A percentile compares a stretch with the other conserved stretches of the same genome.
phyloP scores from a whole-genome alignment of 768 basidiomycete species.

The Phylloporus sp. region DNA sequence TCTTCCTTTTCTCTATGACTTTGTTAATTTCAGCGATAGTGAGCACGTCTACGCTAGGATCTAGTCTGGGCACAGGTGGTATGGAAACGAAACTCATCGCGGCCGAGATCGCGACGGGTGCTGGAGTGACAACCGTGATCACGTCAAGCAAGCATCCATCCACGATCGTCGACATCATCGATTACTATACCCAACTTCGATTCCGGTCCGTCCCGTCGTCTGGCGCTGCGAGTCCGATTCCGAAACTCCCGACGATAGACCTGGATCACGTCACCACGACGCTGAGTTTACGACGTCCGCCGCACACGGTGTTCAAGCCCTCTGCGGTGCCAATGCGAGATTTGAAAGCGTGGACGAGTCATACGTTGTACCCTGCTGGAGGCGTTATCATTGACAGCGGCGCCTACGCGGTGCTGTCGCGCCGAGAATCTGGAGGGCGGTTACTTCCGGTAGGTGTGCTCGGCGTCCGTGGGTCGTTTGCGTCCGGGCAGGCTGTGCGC shows the following conservation, averaged over 20 bases:
- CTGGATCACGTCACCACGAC: constrained; percentile 22
- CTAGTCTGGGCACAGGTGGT: constrained; percentile 91
- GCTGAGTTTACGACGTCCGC: constrained; percentile 45
- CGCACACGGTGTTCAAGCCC: constrained; percentile 86
- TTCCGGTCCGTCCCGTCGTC: constrained; percentile 35
- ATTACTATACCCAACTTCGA: constrained; percentile 55
- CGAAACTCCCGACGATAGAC: constrained; percentile 21
- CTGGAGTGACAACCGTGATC: constrained; percentile 90
- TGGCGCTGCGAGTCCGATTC: constrained; percentile 24
- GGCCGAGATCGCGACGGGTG: constrained; percentile 93
- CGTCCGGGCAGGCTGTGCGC: constrained; percentile 89
- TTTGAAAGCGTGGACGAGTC: constrained; percentile 95
- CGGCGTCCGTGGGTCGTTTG: constrained; percentile 83
- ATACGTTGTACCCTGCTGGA: constrained; percentile 87
- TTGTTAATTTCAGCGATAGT: constrained; percentile 42
- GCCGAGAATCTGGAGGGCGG: constrained; percentile 83
- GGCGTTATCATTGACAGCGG: constrained; percentile 85
- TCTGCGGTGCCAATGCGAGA: constrained; percentile 69
- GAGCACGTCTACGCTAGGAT: constrained; percentile 88
- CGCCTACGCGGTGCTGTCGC: constrained; percentile 79
- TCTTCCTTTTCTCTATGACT: background rate
- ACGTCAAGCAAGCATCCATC: constrained; percentile 76
- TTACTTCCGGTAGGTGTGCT: constrained; percentile 90
- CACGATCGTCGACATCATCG: constrained; percentile 75
- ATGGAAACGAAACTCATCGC: constrained; percentile 99